A percentile compares a stretch with the other conserved stretches of the same genome.
Conservation (phyloP, 2,329 filamentous ascomycete species). For the Tolypocladium ovalisporum region DNA sequence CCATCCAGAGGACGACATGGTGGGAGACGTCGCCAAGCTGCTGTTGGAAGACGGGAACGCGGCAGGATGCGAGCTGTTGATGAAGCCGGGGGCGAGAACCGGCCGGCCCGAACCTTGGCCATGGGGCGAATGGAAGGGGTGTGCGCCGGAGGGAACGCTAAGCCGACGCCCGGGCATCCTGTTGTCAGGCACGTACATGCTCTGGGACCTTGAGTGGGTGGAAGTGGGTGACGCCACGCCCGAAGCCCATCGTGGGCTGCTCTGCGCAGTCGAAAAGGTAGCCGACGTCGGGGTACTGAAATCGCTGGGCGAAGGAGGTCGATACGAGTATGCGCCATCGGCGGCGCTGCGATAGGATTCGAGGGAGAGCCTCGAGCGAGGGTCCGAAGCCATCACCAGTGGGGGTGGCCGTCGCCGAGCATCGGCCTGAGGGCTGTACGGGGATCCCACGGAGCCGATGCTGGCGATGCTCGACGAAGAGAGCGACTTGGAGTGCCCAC, state of each 20-base stretch:
- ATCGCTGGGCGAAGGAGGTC: slow-evolving; percentile 58
- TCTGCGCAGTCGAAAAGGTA: slow-evolving; percentile 66
- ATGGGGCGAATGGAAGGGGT: slow-evolving; percentile 62
- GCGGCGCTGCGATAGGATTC: slow-evolving; percentile 58
- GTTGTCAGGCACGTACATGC: slow-evolving; percentile 55
- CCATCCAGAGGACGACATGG: slow-evolving; percentile 50
- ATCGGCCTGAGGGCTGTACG: slow-evolving; percentile 55
- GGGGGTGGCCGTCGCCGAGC: slow-evolving; percentile 65
- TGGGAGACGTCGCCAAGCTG: slow-evolving; percentile 54
- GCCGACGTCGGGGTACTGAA: slow-evolving; percentile 77
- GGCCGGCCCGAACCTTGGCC: slow-evolving; percentile 44
- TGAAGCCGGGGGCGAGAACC: slow-evolving; percentile 39
- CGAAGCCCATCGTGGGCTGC: slow-evolving; percentile 65
- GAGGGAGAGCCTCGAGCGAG: slow-evolving; percentile 52
- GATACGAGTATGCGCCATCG: slow-evolving; percentile 52
- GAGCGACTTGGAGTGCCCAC: slow-evolving; percentile 76
- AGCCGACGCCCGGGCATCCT: slow-evolving; percentile 63
- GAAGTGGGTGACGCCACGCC: slow-evolving; percentile 62
- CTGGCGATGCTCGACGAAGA: slow-evolving; percentile 82
- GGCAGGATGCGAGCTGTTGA: slow-evolving; percentile 43
- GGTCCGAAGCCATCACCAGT: slow-evolving; percentile 70
- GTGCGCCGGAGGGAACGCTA: slow-evolving; percentile 67
- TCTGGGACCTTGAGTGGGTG: slow-evolving; percentile 56
- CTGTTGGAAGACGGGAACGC: slow-evolving; percentile 46
- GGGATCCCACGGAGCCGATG: slow-evolving; percentile 55